These are phyloP conservation scores for Lyophyllum semitale DNA, from an alignment of 768 basidiomycete species.

Conservation along the genomic window DNA sequence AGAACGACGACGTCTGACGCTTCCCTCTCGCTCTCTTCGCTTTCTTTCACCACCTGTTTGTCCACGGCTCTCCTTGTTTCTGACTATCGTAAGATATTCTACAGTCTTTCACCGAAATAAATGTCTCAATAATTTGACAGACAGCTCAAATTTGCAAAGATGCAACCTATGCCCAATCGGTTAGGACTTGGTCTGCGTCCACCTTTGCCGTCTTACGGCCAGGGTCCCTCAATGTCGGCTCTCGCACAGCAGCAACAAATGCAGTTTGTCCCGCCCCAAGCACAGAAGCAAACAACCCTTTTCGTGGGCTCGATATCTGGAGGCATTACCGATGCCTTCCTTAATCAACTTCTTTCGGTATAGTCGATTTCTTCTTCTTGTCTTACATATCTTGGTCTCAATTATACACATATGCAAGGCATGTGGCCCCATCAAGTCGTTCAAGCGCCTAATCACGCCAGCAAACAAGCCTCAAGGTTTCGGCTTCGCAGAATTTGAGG, in stretches of 20 bases:
- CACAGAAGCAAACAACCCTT: conserved; percentile 70
- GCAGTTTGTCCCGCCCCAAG: conserved; percentile 66
- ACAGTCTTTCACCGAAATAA: background rate
- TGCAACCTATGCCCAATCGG: conserved; percentile 74
- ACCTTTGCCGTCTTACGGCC: conserved; percentile 84
- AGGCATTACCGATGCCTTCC: conserved; percentile 81
- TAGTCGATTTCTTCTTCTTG: conserved; percentile 26
- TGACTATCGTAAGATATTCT: background rate
- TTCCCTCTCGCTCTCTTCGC: background rate
- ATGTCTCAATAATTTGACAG: conserved; percentile 1
- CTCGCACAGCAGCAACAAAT: conserved; percentile 86
- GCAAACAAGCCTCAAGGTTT: conserved; percentile 95
- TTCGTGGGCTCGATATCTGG: conserved; percentile 97
- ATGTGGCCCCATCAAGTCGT: conserved; percentile 85
- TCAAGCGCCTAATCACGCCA: conserved; percentile 91
- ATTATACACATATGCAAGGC: conserved; percentile 49
- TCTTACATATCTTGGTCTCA: background rate
- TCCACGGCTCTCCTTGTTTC: background rate
- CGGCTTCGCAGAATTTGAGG: conserved; percentile 95
- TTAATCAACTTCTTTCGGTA: conserved; percentile 79
- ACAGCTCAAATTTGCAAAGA: conserved; percentile 28
- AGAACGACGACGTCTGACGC: background rate
- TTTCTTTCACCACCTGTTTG: background rate
- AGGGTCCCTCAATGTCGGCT: conserved; percentile 90
- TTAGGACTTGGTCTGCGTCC: conserved; percentile 88